These are phyloP conservation scores for Podosphaera xanthii DNA, from an alignment of 2,329 filamentous ascomycete species.

Conservation along the genomic window DNA sequence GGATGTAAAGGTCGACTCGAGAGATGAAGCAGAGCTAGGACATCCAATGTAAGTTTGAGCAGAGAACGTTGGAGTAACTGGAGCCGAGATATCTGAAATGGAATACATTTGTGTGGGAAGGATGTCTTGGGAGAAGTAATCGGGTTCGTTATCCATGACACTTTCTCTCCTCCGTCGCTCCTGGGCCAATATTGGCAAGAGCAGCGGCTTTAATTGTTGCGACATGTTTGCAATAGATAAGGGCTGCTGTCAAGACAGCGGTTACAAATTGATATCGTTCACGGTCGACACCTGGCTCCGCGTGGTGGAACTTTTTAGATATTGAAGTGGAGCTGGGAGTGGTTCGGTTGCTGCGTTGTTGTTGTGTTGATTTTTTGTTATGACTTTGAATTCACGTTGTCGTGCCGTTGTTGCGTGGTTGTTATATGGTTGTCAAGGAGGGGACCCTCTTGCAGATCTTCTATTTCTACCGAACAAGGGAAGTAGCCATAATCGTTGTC, in stretches of 20 bases:
- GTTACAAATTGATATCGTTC: background rate
- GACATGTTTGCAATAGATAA: constrained; percentile 8
- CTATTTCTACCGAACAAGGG: background rate
- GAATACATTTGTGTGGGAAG: constrained; percentile 21
- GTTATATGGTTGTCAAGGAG: background rate
- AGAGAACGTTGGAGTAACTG: constrained; percentile 46
- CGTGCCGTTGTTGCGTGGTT: background rate
- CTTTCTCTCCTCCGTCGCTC: constrained; percentile 23
- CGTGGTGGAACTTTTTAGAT: no score
- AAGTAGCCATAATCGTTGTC: background rate
- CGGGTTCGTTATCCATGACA: constrained; percentile 12
- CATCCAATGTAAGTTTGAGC: constrained; percentile 36
- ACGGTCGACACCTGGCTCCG: no score
- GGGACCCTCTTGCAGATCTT: background rate
- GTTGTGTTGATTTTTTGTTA: background rate
- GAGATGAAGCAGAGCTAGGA: constrained; percentile 58
- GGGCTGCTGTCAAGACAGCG: background rate
- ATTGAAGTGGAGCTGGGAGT: no score
- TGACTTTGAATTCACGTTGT: background rate
- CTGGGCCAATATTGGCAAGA: constrained; percentile 30
- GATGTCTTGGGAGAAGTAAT: constrained; percentile 12
- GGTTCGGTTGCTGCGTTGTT: background rate
- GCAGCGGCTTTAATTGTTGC: constrained; percentile 27
- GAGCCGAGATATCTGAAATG: constrained; percentile 44
- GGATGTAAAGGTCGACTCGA: constrained; percentile 32